These are phyloP conservation scores for Phytophthora podocarpi DNA, from an alignment of 352 stramenopile genomes.

Conservation along the genomic window DNA sequence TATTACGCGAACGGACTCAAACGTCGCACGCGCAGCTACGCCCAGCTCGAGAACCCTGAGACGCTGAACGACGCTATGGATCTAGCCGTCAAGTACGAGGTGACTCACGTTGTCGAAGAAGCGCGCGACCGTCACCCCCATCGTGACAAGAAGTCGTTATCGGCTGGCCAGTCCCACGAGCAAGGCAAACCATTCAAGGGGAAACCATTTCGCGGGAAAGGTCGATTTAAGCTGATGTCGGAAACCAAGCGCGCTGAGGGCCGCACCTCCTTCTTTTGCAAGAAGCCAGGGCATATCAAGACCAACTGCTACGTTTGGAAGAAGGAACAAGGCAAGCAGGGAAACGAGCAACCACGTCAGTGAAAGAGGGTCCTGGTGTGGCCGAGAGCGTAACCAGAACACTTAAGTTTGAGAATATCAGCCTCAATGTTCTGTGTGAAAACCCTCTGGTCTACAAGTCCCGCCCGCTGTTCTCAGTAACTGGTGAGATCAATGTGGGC, in stretches of 20 bases:
- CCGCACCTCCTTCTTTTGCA: constrained; percentile 3
- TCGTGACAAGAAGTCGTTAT: neutral
- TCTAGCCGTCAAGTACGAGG: constrained; percentile 1
- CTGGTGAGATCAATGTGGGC: neutral
- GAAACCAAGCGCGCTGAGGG: no score
- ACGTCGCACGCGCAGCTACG: neutral
- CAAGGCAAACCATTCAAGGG: no score
- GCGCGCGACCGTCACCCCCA: neutral
- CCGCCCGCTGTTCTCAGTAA: neutral
- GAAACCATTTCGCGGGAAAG: no score
- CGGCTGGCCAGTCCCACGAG: no score
- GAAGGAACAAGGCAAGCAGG: constrained; percentile 8
- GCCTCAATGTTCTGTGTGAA: no score
- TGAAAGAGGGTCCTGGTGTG: no score
- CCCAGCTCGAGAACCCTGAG: constrained; percentile 1
- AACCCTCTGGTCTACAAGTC: constrained; percentile 8
- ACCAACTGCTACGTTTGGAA: neutral
- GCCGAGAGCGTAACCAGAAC: no score
- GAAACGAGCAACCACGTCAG: no score
- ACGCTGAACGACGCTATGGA: neutral
- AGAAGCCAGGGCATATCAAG: constrained; percentile 11
- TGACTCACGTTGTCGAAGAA: constrained; percentile 3
- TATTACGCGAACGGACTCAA: neutral
- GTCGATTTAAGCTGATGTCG: no score
- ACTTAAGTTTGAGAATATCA: no score